These are phyloP conservation scores for Eragrostis tef DNA, from an alignment of 202 grass and related monocot genomes.

Conservation along the genomic window DNA sequence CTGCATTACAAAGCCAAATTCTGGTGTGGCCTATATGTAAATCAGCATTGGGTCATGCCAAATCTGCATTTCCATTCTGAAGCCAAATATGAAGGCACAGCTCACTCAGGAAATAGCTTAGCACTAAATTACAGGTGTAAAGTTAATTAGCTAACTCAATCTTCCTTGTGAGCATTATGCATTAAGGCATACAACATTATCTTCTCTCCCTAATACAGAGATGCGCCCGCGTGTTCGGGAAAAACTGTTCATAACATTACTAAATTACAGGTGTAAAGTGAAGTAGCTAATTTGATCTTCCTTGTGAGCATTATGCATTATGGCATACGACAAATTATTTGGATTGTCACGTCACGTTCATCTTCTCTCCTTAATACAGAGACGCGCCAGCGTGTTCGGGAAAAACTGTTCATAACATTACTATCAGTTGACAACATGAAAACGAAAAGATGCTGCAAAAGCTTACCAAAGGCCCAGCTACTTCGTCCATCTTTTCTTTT, in stretches of 20 bases:
- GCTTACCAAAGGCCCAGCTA: conserved; percentile 63
- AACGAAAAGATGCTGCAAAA: neutral
- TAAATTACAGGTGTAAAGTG: neutral
- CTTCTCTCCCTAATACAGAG: too few species aligned
- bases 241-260: neutral
- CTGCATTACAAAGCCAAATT: conserved; percentile 8
- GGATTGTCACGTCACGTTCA: neutral
- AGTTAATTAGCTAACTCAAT: neutral
- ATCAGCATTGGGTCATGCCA: neutral
- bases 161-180: conserved; percentile 2
- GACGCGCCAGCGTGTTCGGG: too few species aligned
- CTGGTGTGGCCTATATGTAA: neutral
- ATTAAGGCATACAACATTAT: neutral
- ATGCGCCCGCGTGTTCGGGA: too few species aligned
- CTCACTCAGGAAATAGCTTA: neutral
- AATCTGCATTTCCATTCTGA: too few species aligned
- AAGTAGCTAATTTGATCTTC: neutral
- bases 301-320: neutral
- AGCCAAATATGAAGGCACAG: neutral
- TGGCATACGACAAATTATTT: neutral
- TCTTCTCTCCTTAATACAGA: too few species aligned
- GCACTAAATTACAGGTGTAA: neutral
- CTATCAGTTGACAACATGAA: neutral
- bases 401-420: neutral
- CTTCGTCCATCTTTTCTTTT: conserved; percentile 65